A percentile compares a stretch with the other conserved stretches of the same genome.
Evolutionary conservation across 2,329 filamentous ascomycete species (phyloP).

Genomic region (Pseudofabraea citricarpa): DNA sequence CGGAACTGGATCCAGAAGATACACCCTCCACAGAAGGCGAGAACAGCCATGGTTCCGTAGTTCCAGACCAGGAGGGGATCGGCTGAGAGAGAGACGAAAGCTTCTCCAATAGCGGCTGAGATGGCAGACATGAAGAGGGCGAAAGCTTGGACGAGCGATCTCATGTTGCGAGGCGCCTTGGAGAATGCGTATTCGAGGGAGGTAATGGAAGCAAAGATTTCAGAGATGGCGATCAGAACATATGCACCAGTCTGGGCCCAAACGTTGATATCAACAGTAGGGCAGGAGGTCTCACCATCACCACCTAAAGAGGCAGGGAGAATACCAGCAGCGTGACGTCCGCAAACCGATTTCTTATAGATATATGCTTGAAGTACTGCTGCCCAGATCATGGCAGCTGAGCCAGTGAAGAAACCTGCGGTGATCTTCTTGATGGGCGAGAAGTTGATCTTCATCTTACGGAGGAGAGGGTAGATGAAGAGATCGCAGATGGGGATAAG

Average conservation of each 20-base stretch:
- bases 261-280: slow-evolving; percentile 59
- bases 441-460: slow-evolving; percentile 59
- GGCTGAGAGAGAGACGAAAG: slow-evolving; percentile 53
- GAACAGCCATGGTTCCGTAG: slow-evolving; percentile 58
- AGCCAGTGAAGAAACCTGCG: slow-evolving; percentile 61
- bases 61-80: slow-evolving; percentile 70
- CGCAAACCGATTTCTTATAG: slow-evolving; percentile 59
- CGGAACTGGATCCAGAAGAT: slow-evolving; percentile 66
- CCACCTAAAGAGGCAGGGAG: slow-evolving; percentile 15
- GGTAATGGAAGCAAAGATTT: slow-evolving; percentile 54
- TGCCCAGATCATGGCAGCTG: slow-evolving; percentile 55
- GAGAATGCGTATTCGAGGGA: slow-evolving; percentile 73
- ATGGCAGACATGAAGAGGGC: slow-evolving; percentile 69
- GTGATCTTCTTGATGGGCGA: slow-evolving; percentile 74
- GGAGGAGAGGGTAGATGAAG: slow-evolving; percentile 64
- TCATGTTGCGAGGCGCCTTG: slow-evolving; percentile 77
- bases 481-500: slow-evolving; percentile 68
- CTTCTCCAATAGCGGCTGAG: slow-evolving; percentile 65
- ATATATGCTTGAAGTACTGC: slow-evolving; percentile 56
- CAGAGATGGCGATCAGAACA: slow-evolving; percentile 49
- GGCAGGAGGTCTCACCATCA: slow-evolving; percentile 40
- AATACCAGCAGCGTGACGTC: slow-evolving; percentile 45
- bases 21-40: slow-evolving; percentile 57
- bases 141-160: slow-evolving; percentile 66
- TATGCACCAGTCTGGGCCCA: slow-evolving; percentile 46